A percentile compares a stretch with the other conserved stretches of the same genome.
phyloP scores from a whole-genome alignment of 495 filamentous ascomycete species.

The Podospora tetraspora region DNA sequence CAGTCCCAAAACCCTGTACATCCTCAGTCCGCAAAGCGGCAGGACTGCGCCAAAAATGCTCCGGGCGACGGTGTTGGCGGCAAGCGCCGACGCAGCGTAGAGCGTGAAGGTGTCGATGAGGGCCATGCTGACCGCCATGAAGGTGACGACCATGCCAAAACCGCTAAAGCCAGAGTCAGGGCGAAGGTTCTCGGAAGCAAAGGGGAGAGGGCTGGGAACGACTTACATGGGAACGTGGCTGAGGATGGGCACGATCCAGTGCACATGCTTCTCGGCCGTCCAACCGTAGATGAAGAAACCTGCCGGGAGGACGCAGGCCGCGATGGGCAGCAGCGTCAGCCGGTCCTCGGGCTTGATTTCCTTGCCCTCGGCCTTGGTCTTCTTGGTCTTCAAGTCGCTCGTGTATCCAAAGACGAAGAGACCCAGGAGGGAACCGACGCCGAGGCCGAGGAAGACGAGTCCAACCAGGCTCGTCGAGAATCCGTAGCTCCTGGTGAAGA shows the following conservation, averaged over 20 bases:
- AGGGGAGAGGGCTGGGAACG: constrained; percentile 30
- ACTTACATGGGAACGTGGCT: constrained; percentile 46
- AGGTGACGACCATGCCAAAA: constrained; percentile 46
- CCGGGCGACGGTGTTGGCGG: constrained; percentile 48
- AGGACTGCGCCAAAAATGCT: constrained; percentile 52
- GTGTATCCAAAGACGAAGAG: constrained; percentile 28
- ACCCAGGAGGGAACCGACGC: constrained; percentile 34
- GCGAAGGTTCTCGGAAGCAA: constrained; percentile 39
- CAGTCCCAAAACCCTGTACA: constrained; percentile 52
- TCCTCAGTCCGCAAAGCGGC: constrained; percentile 49
- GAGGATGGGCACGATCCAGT: constrained; percentile 52
- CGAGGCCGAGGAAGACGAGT: constrained; percentile 38
- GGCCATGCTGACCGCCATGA: constrained; percentile 38
- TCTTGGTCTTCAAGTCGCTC: constrained; percentile 30
- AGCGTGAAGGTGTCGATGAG: constrained; percentile 54
- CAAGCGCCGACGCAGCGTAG: constrained; percentile 58
- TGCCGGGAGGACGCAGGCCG: constrained; percentile 42
- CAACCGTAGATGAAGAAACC: constrained; percentile 51
- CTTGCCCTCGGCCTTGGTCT: constrained; percentile 27
- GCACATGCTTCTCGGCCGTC: constrained; percentile 32
- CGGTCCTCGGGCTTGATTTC: constrained; percentile 33
- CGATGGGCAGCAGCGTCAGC: constrained; percentile 29
- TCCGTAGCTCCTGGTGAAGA: constrained; percentile 50
- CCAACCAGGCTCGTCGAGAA: constrained; percentile 35
- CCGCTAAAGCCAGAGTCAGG: constrained; percentile 22